Evolutionary conservation across 1,139 yeast genomes (phyloP), one percentile per base, ranked within the genome.

Genomic region (Taiozyma sp.): DNA sequence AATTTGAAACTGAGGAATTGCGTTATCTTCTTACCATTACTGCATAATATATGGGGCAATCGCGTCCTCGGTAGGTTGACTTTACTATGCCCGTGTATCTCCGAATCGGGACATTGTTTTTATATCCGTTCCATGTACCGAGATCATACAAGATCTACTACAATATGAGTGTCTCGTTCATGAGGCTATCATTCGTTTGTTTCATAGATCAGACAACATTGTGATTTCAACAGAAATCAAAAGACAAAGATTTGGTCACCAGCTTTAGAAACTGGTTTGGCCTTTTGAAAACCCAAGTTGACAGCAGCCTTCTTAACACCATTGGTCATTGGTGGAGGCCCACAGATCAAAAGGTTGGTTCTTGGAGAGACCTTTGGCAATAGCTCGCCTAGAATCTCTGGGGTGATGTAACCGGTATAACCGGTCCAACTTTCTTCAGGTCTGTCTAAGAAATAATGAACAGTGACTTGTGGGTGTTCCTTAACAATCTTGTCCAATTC

Each of bases 201-300:
- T 24, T 24, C 26, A 24, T 24, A n/a, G n/a, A n/a, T 24, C 26
- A 24, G 26, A 24, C 6, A 24, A 24, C 7, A 24, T 24, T 24
- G 26, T 7, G 26, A 24, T 24, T 24, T 24, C 26, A 24, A 3
- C 26, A 37, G 3, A 39, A 11, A 9, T 66, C 77, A 90, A 65
- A 90, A 90, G 32, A 86, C 86, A 72, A 93, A 93, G 35, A 91
- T 88, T 72, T 90, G 96, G 71, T 95, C 98, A 51, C 90, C 96
- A 64, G 88, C 79, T 73, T 90, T 90, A 48, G 96, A 85, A 39
- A 91, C 90, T 5, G 97, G 95, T 70, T 83, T 86, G 52, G 97
- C 91, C 79, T 89, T 90, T 50, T 80, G 79, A 71, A 73, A 95
- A 22, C 97, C 98, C 60, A 91, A 77, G 50, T 71, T 73, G 39